These are phyloP conservation scores for Malassezia furfur DNA, from an alignment of 1,284 basidiomycete genomes.

Conservation along the genomic window DNA sequence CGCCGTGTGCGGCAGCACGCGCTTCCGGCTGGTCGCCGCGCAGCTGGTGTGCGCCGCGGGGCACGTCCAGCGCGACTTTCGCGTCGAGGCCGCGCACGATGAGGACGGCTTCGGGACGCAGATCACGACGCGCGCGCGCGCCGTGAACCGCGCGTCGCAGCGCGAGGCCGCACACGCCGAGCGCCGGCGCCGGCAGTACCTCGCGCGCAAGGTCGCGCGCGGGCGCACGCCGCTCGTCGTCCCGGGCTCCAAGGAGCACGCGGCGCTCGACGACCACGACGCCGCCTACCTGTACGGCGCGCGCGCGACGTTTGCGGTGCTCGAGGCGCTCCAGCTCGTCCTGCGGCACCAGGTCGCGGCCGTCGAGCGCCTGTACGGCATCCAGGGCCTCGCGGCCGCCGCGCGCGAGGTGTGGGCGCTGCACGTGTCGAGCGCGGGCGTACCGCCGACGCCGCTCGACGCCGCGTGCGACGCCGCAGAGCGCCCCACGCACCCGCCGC, in stretches of 20 bases:
- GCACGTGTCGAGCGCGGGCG: constrained; percentile 11
- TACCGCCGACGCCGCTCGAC: constrained; percentile 7
- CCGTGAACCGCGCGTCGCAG: constrained; percentile 9
- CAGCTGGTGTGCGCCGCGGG: constrained; percentile 18
- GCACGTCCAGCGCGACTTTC: constrained; percentile 17
- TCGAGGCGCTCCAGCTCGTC: constrained; percentile 25
- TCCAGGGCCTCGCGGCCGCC: background rate
- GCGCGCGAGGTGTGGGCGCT: constrained; percentile 26
- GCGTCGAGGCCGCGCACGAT: constrained; percentile 16
- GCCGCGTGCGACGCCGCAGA: constrained; percentile 9
- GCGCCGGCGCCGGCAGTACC: background rate
- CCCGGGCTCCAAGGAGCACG: constrained; percentile 5
- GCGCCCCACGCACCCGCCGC: background rate
- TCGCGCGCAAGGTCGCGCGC: background rate
- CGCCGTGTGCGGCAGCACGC: constrained; percentile 13
- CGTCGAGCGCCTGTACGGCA: background rate
- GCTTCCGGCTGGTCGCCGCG: constrained; percentile 15
- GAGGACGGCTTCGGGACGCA: constrained; percentile 18
- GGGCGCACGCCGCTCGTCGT: constrained; percentile 7
- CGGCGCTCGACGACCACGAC: background rate
- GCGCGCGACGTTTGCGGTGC: constrained; percentile 10
- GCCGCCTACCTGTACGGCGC: background rate
- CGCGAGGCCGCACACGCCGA: constrained; percentile 8
- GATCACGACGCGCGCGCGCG: constrained; percentile 16
- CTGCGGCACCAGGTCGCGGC: constrained; percentile 24